phyloP scores from a whole-genome alignment of 108 stramenopile genomes.

The Pseudonitzschia delicatissima region DNA sequence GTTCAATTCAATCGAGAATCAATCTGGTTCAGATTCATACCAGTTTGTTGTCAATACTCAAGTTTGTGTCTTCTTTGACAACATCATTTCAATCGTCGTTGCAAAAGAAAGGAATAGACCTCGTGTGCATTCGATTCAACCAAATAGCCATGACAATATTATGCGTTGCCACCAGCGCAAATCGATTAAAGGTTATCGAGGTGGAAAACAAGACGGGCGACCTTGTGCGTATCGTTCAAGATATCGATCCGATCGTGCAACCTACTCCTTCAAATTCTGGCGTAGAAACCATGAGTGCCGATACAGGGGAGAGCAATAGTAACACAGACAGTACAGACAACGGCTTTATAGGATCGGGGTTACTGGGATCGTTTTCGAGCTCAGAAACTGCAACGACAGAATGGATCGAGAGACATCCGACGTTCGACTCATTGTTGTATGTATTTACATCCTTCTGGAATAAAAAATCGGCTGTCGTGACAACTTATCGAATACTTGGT shows the following conservation, averaged over 20 bases:
- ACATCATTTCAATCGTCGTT: too few relatives aligned
- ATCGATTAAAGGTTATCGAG: conserved; percentile 18
- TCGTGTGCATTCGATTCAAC: too few relatives aligned
- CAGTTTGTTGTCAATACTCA: too few relatives aligned
- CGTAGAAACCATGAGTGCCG: not conserved
- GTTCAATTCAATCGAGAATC: too few relatives aligned
- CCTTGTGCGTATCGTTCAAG: conserved; percentile 12
- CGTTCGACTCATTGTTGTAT: conserved; percentile 20
- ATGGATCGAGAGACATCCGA: conserved; percentile 28
- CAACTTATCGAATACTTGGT: conserved; percentile 23
- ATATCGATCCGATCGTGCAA: conserved; percentile 18
- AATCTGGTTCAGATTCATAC: too few relatives aligned
- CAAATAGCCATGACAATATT: conserved; percentile 5
- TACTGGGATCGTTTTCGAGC: not conserved
- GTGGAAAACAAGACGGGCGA: conserved; percentile 15
- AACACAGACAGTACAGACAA: not conserved
- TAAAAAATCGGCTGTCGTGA: conserved; percentile 7
- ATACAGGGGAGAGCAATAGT: not conserved
- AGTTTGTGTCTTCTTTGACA: too few relatives aligned
- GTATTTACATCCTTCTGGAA: conserved; percentile 18
- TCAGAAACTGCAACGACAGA: not conserved
- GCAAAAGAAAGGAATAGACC: too few relatives aligned
- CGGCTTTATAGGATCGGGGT: not conserved
- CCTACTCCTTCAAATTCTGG: too few relatives aligned
- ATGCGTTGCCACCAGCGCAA: conserved; percentile 18